Percentiles rank a stretch among this genome's conserved stretches.
These are phyloP conservation scores for Anethum foeniculum DNA, from an alignment of 140 eudicot genomes.

Conservation along the genomic window DNA sequence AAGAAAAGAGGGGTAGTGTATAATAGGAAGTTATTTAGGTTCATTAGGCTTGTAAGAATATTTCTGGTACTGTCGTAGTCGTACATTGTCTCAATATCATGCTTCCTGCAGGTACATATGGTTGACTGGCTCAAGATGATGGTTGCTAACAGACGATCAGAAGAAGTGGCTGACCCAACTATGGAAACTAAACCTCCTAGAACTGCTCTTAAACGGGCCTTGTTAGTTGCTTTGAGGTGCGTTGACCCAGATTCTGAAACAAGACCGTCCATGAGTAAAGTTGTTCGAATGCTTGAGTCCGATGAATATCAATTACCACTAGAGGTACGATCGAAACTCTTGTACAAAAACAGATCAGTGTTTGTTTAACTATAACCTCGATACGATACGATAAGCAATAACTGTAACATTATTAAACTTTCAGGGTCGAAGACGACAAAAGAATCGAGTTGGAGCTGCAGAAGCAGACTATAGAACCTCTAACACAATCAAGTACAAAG, in stretches of 20 bases:
- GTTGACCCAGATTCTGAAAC: conserved; percentile 83
- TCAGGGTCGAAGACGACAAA: conserved; percentile 63
- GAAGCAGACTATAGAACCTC: conserved; percentile 48
- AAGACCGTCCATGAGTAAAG: conserved; percentile 83
- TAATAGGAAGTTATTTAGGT: too few relatives aligned
- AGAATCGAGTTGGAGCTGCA: conserved; percentile 31
- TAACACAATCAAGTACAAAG: conserved; percentile 31
- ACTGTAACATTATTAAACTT: neutral
- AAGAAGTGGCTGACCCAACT: conserved; percentile 87
- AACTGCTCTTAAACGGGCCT: conserved; percentile 76
- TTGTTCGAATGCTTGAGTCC: conserved; percentile 91
- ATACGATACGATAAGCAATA: neutral
- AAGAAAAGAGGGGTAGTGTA: too few relatives aligned
- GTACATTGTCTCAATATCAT: neutral
- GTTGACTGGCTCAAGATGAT: conserved; percentile 95
- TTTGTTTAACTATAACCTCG: neutral
- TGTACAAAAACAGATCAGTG: neutral
- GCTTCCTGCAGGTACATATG: conserved; percentile 47
- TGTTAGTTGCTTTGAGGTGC: conserved; percentile 78
- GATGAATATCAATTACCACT: conserved; percentile 70
- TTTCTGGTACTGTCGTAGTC: neutral
- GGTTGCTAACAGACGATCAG: conserved; percentile 73
- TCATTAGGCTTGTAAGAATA: neutral
- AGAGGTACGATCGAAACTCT: conserved; percentile 35
- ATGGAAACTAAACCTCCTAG: conserved; percentile 69